These are phyloP conservation scores for Naganishia onofrii DNA, from an alignment of 768 basidiomycete genomes.

Conservation along the genomic window DNA sequence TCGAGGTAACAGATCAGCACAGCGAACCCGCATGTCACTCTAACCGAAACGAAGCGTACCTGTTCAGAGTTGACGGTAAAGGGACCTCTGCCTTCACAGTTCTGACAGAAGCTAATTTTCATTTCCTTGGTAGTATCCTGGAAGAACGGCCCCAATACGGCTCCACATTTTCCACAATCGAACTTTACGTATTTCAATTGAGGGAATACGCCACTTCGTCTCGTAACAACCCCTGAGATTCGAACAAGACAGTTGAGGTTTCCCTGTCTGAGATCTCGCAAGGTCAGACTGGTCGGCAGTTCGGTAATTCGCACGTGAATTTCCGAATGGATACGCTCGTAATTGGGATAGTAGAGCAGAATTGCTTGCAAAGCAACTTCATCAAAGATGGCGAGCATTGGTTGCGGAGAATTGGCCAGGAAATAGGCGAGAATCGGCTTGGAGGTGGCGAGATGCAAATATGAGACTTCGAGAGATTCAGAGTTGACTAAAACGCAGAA, in stretches of 20 bases:
- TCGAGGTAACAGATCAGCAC: neutral
- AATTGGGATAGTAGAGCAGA: conserved; percentile 89
- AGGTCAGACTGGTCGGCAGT: conserved; percentile 79
- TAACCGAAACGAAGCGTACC: conserved; percentile 55
- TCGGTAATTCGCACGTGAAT: conserved; percentile 96
- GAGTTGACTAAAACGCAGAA: conserved; percentile 68
- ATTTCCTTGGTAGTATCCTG: conserved; percentile 95
- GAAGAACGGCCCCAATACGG: conserved; percentile 93
- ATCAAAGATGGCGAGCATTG: conserved; percentile 92
- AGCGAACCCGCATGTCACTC: neutral
- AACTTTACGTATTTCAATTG: conserved; percentile 99
- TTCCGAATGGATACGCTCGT: conserved; percentile 95
- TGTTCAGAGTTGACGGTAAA: conserved; percentile 96
- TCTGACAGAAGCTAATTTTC: conserved; percentile 86
- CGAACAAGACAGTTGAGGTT: conserved; percentile 95
- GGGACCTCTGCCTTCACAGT: conserved; percentile 91
- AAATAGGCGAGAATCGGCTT: conserved; percentile 97
- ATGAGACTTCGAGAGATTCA: conserved; percentile 95
- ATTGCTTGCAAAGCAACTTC: conserved; percentile 91
- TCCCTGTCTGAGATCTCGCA: conserved; percentile 86
- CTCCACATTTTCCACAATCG: conserved; percentile 90
- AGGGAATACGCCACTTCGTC: conserved; percentile 95
- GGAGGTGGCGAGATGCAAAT: conserved; percentile 84
- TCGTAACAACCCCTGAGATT: conserved; percentile 90
- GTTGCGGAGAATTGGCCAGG: conserved; percentile 86